phyloP scores from a whole-genome alignment of 768 basidiomycete genomes.

The Chalciporus piperatus region DNA sequence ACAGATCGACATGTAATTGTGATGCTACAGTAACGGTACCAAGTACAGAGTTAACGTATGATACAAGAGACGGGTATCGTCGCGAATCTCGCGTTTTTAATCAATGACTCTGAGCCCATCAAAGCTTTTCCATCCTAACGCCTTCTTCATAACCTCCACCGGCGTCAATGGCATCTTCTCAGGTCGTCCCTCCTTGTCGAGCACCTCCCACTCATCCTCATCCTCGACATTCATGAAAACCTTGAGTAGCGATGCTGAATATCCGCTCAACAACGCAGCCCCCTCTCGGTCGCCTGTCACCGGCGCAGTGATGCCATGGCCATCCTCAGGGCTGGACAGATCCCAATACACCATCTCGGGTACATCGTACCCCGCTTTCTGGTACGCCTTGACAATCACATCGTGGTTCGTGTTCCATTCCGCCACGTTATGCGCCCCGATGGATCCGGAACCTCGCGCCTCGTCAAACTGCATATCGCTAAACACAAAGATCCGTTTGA shows the following conservation, averaged over 20 bases:
- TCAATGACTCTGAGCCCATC: slow-evolving; percentile 37
- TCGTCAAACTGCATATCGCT: slow-evolving; percentile 77
- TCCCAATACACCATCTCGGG: slow-evolving; percentile 79
- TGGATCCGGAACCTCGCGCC: neutral
- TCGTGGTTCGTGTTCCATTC: slow-evolving; percentile 66
- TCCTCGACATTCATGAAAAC: slow-evolving; percentile 60
- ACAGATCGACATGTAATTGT: too few relatives aligned
- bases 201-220: slow-evolving; percentile 37
- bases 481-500: slow-evolving; percentile 74
- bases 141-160: slow-evolving; percentile 45
- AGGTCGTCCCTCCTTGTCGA: slow-evolving; percentile 28
- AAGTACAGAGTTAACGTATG: too few relatives aligned
- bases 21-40: too few relatives aligned
- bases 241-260: slow-evolving; percentile 67
- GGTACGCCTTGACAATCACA: slow-evolving; percentile 51
- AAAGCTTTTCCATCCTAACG: slow-evolving; percentile 47
- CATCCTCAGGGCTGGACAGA: slow-evolving; percentile 31
- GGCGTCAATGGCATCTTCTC: slow-evolving; percentile 39
- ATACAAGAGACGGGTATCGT: too few relatives aligned
- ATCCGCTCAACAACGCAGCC: slow-evolving; percentile 69
- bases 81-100: too few relatives aligned
- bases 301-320: slow-evolving; percentile 38
- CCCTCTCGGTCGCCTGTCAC: slow-evolving; percentile 53
- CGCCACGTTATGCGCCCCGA: neutral
- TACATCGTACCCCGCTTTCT: slow-evolving; percentile 62